Conservation (phyloP, 2,329 filamentous ascomycete species). For the Alternaria longipes region DNA sequence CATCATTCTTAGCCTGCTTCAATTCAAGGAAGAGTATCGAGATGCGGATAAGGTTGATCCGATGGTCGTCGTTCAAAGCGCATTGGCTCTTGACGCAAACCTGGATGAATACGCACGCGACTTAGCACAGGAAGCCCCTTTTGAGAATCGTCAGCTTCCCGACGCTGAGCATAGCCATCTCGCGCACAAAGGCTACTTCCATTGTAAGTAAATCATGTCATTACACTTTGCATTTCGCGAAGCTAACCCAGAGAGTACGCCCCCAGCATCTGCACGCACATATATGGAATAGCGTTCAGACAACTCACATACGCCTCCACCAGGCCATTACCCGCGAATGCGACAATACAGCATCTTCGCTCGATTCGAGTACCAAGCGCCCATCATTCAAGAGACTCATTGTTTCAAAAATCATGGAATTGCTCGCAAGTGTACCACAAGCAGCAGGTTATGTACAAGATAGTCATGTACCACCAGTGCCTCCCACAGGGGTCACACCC, state of each 20-base stretch:
- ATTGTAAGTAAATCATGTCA: constrained; percentile 15
- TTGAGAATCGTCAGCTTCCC: constrained; percentile 18
- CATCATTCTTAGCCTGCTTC: constrained; percentile 26
- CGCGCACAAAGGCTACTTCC: constrained; percentile 32
- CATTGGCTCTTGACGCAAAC: constrained; percentile 25
- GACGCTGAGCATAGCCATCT: constrained; percentile 14
- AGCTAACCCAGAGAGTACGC: constrained; percentile 19
- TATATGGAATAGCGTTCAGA: constrained; percentile 39
- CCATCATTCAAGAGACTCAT: constrained; percentile 23
- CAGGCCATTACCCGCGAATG: constrained; percentile 33
- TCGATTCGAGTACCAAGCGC: constrained; percentile 10
- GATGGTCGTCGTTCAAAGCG: constrained; percentile 18
- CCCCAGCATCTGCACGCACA: constrained; percentile 32
- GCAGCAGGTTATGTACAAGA: constrained; percentile 28
- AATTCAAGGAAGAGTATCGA: constrained; percentile 25
- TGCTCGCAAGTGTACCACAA: constrained; percentile 38
- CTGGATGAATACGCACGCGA: constrained; percentile 23
- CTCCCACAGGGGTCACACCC: neutral
- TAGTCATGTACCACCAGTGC: neutral
- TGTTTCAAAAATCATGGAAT: constrained; percentile 26
- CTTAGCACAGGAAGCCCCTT: constrained; percentile 24
- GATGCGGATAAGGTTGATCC: constrained; percentile 2
- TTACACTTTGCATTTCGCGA: neutral
- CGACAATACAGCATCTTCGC: neutral
- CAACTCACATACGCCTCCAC: constrained; percentile 35